Evolutionary conservation across 129 eudicot species (phyloP), one percentile per base, ranked within the genome.

Genomic region (Chrysanthemum makinoi): DNA sequence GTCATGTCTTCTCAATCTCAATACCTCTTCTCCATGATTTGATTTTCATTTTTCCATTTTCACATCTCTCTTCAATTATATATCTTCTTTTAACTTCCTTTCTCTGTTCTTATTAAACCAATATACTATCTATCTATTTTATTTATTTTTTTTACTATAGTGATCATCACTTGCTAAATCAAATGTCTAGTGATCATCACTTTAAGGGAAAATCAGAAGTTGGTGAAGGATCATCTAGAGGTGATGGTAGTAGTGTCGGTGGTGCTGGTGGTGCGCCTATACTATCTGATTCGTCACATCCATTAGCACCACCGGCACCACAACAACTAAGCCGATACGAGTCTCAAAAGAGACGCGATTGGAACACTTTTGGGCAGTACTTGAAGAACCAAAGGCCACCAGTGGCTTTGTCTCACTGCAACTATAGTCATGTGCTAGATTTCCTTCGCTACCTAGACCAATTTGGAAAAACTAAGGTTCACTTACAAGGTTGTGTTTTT

Each of bases 361-460:
- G 95, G 95, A 88, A 88, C 82, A 88, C 95, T 26, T 88, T 88
- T 20, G 83, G 95, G 9, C 95, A 88, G 76, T 88, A 88, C 81
- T 53, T 88, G 56, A 80, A 77, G 76, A 88, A 88, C 68, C 95
- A 85, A 56, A 72, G 91, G 65, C 95, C 95, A 6, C 85, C 95
- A 12, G 85, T 83, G 53, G 76, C 81, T 22, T 28, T 83, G 80
- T 66, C 86, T 8, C 88, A 85, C 82, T 88, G 95, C 75, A 85
- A 77, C 83, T 80, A 83, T 17, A 76, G 62, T 65, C 90, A 87
- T 24, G 95, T 87, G 13, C 83, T 88, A 7, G 90, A 88, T 15
- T 88, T 88, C 66, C 75, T 88, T 13, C 72, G 84, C 51, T 87
- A 87, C 81, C 77, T 87, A 1, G 95, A 87, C 51, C 95, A 87